A percentile compares a stretch with the other conserved stretches of the same genome.
phyloP scores from a whole-genome alignment of 371 early-diverging fungal genomes.

The Apophysomyces sp. region DNA sequence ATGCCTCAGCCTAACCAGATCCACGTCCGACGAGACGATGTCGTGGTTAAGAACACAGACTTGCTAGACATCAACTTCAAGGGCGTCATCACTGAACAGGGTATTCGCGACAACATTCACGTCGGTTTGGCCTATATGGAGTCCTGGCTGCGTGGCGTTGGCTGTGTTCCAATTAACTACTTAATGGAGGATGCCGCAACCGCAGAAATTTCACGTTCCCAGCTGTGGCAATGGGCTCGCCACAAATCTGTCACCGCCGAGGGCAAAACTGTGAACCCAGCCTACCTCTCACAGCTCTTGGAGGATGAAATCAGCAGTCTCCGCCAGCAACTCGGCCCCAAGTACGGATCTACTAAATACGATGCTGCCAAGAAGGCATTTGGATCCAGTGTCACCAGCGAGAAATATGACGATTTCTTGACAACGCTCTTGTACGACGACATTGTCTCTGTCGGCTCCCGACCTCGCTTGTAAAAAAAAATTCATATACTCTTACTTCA shows the following conservation, averaged over 20 bases:
- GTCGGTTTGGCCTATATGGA: constrained; percentile 94
- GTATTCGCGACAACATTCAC: constrained; percentile 89
- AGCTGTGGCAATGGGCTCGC: constrained; percentile 96
- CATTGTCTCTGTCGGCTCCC: constrained; percentile 51
- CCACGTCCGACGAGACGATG: constrained; percentile 87
- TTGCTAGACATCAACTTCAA: constrained; percentile 79
- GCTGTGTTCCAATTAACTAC: constrained; percentile 91
- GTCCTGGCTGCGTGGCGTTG: constrained; percentile 92
- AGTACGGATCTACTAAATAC: constrained; percentile 67
- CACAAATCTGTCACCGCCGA: constrained; percentile 83
- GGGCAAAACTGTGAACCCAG: constrained; percentile 76
- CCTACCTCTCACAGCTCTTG: constrained; percentile 71
- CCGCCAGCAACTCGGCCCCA: constrained; percentile 59
- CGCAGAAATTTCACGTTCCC: constrained; percentile 96
- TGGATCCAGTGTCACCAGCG: constrained; percentile 74
- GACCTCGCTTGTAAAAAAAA: too few species aligned
- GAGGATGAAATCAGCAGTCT: constrained; percentile 84
- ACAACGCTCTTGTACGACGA: constrained; percentile 81
- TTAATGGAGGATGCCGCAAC: constrained; percentile 69
- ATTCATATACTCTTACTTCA: neutral
- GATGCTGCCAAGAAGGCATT: constrained; percentile 75
- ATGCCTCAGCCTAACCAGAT: constrained; percentile 97
- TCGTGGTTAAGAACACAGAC: constrained; percentile 79
- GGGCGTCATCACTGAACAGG: constrained; percentile 84
- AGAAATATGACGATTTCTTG: constrained; percentile 85